A percentile compares a stretch with the other conserved stretches of the same genome.
phyloP scores from a whole-genome alignment of 169 alveolate species.

The Plasmodium sp. region DNA sequence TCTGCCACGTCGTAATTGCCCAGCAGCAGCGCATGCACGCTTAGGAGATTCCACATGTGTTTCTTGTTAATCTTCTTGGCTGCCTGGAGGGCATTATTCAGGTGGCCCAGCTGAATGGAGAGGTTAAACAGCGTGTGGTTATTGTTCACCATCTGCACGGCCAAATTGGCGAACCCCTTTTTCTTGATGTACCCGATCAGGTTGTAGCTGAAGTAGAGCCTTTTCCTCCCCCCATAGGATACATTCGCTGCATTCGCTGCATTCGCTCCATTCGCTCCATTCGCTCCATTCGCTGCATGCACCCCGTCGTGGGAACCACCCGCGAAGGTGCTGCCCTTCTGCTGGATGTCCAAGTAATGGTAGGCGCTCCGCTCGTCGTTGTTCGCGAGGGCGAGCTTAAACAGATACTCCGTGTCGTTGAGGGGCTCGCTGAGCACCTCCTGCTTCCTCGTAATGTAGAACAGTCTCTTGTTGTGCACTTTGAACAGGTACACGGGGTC shows the following conservation, averaged over 20 bases:
- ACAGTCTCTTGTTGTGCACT: conserved; percentile 25
- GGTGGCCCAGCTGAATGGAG: conserved; percentile 77
- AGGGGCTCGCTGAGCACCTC: background rate
- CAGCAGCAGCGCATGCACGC: conserved; percentile 78
- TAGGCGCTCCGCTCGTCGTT: conserved; percentile 45
- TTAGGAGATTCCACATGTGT: conserved; percentile 80
- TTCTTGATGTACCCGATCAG: conserved; percentile 80
- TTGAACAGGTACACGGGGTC: conserved; percentile 63
- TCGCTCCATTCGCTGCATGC: too few relatives aligned
- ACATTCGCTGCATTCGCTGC: too few relatives aligned
- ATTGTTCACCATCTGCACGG: conserved; percentile 78
- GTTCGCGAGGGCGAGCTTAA: conserved; percentile 34
- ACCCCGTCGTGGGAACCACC: too few relatives aligned
- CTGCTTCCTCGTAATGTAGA: conserved; percentile 42
- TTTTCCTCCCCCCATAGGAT: conserved; percentile 71
- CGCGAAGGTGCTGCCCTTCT: background rate
- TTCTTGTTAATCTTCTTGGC: conserved; percentile 79
- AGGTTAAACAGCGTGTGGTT: conserved; percentile 80
- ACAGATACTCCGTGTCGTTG: conserved; percentile 47
- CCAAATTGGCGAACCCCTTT: conserved; percentile 78
- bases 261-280: too few relatives aligned
- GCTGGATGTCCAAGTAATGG: conserved; percentile 18
- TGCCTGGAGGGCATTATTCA: conserved; percentile 79
- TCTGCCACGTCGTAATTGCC: conserved; percentile 92
- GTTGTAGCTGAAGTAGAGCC: conserved; percentile 73